Evolutionary conservation across 179 eudicot species (phyloP).

Genomic region (Heliamphora pulchella): DNA sequence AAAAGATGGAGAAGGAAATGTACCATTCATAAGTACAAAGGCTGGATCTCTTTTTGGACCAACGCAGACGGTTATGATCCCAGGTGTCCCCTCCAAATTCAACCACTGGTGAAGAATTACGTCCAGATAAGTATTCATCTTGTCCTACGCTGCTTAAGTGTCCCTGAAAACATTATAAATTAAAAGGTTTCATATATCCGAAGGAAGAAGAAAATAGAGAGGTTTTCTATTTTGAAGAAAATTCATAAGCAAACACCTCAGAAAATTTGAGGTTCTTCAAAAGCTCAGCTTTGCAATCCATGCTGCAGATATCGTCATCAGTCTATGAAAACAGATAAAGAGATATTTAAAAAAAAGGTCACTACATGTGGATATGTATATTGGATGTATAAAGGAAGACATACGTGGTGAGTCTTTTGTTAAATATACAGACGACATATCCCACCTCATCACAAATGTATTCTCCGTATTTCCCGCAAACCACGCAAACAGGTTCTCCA

Average conservation of each 20-base stretch:
- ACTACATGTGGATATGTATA: neutral
- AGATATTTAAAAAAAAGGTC: neutral
- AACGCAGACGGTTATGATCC: slow-evolving; percentile 57
- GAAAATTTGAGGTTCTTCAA: slow-evolving; percentile 32
- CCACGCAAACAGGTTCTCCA: slow-evolving; percentile 74
- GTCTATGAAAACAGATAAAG: slow-evolving; percentile 41
- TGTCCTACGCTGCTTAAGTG: slow-evolving; percentile 19
- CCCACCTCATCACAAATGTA: slow-evolving; percentile 76
- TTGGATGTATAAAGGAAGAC: neutral
- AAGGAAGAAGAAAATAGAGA: slow-evolving; percentile 9
- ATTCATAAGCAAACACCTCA: slow-evolving; percentile 29
- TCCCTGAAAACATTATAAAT: slow-evolving; percentile 26
- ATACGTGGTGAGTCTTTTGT: neutral
- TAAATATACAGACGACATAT: slow-evolving; percentile 5
- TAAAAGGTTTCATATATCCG: slow-evolving; percentile 15
- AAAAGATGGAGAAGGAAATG: neutral
- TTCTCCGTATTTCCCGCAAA: slow-evolving; percentile 82
- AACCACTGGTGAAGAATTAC: slow-evolving; percentile 24
- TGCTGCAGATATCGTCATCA: slow-evolving; percentile 77
- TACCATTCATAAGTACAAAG: slow-evolving; percentile 76
- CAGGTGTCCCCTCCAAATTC: slow-evolving; percentile 53
- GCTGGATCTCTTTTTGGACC: slow-evolving; percentile 61
- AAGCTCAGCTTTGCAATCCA: slow-evolving; percentile 73
- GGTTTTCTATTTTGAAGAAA: slow-evolving; percentile 1
- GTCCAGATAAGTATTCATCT: slow-evolving; percentile 22